Evolutionary conservation across 345 rosid species (phyloP), one percentile per base, ranked within the genome.

Genomic region (Populus euphratica): DNA sequence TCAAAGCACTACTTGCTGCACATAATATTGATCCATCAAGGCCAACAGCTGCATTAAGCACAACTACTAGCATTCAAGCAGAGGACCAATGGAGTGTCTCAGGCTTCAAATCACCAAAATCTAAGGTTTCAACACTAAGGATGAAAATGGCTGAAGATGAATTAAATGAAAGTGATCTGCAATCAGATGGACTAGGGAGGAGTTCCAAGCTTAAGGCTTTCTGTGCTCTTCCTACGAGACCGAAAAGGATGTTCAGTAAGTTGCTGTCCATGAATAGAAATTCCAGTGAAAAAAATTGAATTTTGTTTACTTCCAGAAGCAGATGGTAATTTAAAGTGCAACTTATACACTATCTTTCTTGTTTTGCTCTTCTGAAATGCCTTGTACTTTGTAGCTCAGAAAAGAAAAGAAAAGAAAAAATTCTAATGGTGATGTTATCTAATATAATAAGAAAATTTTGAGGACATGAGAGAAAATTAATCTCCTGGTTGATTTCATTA

Each of bases 71-170:
- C 88, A 79, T 91, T 41, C 80, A 72, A 72, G 88, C 87, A 1
- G 98, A 92, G 0, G 99, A 93, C 72, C 97, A 88, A 65, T 96
- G 99, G 98, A 96, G 99, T 80, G 91, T 92, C 49, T 92, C 98
- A 25, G 98, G 94, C 65, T 89, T 93, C n/a, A 93, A 86, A 75
- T 90, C 98, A 0, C 96, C 94, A 0, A 91, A 85, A 78, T 83
- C 97, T 12, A 91, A 84, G 84, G 69, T 86, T 70, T 86, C 98
- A 14, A 92, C 99, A 68, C 69, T 93, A 75, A 85, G 88, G 83
- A 93, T 92, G 94, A 96, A 96, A 78, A 76, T 96, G 20, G 96
- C 91, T 1, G 97, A 92, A 85, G 97, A 92, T 44, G 91, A 89
- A 67, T 41, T 89, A 77, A 95, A 91, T 2, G 98, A 84, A 36